Percentiles rank a stretch among this genome's conserved stretches.
These are phyloP conservation scores for Hypoxylon sp. DNA, from an alignment of 2,329 filamentous ascomycete species.

Conservation along the genomic window DNA sequence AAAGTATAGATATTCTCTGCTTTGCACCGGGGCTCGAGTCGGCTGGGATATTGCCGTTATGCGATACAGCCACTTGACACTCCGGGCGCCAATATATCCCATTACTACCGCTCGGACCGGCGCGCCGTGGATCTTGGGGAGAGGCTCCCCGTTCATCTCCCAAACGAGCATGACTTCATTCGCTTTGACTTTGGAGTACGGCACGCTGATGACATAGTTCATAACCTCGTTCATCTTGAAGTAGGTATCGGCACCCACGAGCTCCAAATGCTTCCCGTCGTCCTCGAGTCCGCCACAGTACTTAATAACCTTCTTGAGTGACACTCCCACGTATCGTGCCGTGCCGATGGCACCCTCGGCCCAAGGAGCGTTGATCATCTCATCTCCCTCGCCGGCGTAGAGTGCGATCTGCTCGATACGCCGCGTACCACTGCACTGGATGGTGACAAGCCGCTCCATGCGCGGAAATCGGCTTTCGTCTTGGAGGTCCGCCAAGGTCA, in stretches of 20 bases:
- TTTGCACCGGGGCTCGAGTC: slow-evolving; percentile 71
- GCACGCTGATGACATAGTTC: slow-evolving; percentile 77
- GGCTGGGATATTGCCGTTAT: slow-evolving; percentile 71
- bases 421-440: slow-evolving; percentile 77
- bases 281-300: slow-evolving; percentile 71
- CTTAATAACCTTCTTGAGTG: slow-evolving; percentile 77
- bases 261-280: slow-evolving; percentile 72
- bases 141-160: slow-evolving; percentile 76
- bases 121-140: slow-evolving; percentile 75
- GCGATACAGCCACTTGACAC: slow-evolving; percentile 72
- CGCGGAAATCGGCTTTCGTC: slow-evolving; percentile 71
- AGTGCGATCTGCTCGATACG: slow-evolving; percentile 75
- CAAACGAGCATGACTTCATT: slow-evolving; percentile 76
- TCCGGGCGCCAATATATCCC: slow-evolving; percentile 76
- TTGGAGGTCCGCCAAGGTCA: slow-evolving; percentile 71
- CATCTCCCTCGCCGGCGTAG: slow-evolving; percentile 76
- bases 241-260: slow-evolving; percentile 79
- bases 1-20: slow-evolving; percentile 76
- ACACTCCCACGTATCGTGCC: slow-evolving; percentile 72
- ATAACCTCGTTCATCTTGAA: slow-evolving; percentile 74
- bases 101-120: slow-evolving; percentile 73
- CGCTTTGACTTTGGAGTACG: slow-evolving; percentile 74
- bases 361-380: slow-evolving; percentile 68
- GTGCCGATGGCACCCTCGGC: slow-evolving; percentile 76
- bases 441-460: slow-evolving; percentile 68